phyloP scores from a whole-genome alignment of 2,329 filamentous ascomycete species.

The Epichloe amarillans region DNA sequence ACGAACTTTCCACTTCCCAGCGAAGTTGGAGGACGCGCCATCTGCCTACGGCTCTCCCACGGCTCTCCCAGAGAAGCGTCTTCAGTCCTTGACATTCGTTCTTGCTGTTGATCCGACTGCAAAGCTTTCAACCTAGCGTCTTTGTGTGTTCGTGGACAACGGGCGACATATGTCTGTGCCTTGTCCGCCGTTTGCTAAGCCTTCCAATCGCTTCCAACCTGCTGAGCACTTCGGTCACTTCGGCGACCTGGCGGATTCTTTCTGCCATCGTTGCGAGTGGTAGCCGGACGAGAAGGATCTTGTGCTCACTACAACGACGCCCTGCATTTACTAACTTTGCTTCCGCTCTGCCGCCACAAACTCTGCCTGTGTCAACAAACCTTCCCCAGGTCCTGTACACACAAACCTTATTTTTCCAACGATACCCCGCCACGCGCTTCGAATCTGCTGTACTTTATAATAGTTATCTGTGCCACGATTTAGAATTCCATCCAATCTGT shows the following conservation, averaged over 20 bases:
- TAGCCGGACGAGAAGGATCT: not conserved
- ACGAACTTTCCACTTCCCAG: constrained; percentile 5
- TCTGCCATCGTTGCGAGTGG: not conserved
- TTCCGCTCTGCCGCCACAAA: not conserved
- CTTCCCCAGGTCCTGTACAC: not conserved
- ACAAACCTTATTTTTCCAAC: not conserved
- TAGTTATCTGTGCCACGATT: not conserved
- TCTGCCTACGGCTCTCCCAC: not conserved
- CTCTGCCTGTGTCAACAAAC: not conserved
- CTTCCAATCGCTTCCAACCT: not conserved
- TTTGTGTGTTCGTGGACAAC: not conserved
- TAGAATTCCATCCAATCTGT: not conserved
- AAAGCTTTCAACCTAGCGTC: not conserved
- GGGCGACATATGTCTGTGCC: not conserved
- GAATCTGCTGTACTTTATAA: not conserved
- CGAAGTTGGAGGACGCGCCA: not conserved
- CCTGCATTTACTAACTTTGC: not conserved
- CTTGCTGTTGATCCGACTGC: not conserved
- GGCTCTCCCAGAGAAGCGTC: not conserved
- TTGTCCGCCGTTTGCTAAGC: not conserved
- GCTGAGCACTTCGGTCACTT: not conserved
- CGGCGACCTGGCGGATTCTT: not conserved
- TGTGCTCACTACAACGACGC: not conserved
- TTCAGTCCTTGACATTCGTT: not conserved
- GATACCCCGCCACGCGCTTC: not conserved